Base-by-base conservation (phyloP, 208 protist species). In the Leishmania arabica region DNA sequence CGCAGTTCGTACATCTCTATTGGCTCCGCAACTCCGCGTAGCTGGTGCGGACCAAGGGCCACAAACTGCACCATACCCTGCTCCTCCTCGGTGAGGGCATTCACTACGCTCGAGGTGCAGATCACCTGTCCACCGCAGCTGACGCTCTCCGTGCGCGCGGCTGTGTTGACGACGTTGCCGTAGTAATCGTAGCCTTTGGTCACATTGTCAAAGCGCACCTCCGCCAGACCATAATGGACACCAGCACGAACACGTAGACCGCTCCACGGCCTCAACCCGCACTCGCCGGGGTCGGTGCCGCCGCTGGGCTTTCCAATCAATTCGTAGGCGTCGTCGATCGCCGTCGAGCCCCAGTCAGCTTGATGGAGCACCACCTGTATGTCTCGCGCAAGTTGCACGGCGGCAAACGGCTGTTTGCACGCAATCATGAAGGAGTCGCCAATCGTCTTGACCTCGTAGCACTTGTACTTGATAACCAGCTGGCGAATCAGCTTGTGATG, bases 361-460 rank as follows among this genome's bases (percentile, higher is more conserved):
- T 75, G 56, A 24, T 84, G 78, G 74, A 94, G 80, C 53, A 84
- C 81, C 40, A 89, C 40, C 81, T 95, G 91, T 13, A 92, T 56
- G 47, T 85, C 79, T 24, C 85, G 71, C 17, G 90, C 88, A 24
- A 95, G 79, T 68, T 91, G 58, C 73, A 96, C 51, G 15, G 85
- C 87, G 24, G 65, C 65, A n/a, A 89, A 78, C 45, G 88, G 49
- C 64, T 90, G 58, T 1, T 45, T 75, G 69, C 81, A 90, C 1
- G 91, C 93, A 75, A 97, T 93, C 78, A 96, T 96, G 79, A 97
- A 96, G 45, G 82, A 87, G 73, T 96, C 92, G 24, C 91, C 93
- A 40, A 94, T 85, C 27, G 84, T 91, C 84, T 96, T 95, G 54
- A 96, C 93, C 79, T 95, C 91, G 68, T 94, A 92, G 66, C 84